Evolutionary conservation across 257 asterid species (phyloP), one percentile per base, ranked within the genome.

Genomic region (Nyctanthes arbortristis): DNA sequence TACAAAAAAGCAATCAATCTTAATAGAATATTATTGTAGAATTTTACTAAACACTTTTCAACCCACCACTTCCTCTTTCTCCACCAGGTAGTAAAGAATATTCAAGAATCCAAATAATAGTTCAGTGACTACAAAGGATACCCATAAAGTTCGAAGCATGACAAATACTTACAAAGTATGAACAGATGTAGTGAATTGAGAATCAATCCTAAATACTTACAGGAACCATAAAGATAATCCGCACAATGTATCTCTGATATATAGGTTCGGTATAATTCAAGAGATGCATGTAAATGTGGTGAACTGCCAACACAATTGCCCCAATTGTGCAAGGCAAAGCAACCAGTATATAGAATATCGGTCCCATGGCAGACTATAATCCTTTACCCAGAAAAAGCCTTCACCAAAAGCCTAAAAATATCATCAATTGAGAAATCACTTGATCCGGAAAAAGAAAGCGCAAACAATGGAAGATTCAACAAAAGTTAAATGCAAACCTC

Each of bases 221-320:
- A 40, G 97, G 99, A 75, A 94, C 96, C 99, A 94, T 94, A 71
- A 94, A 94, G 79, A 94, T 88, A 70, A 94, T 94, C 45, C 99
- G 99, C 66, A 94, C 97, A 47, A 94, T 94, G 77, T 82, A 91
- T 85, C 99, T 80, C 85, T 94, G 99, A 75, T 78, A 94, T 0
- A 89, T 88, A 16, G 97, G 99, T 79, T 91, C 99, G 0, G 97
- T 94, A 70, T 94, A 94, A 80, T 94, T 94, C 87, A 88, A 68
- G 10, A 94, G 90, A 77, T 94, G 99, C 52, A 87, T 79, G 85
- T 94, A 83, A 70, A 94, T 91, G 81, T 91, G 99, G 11, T 74
- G 61, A 61, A 88, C 72, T 24, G 96, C 97, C 84, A 91, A 73
- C 5, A 84, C 66, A 63, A 86, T 88, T 49, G 99, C 96, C 77